Evolutionary conservation across 2,329 filamentous ascomycete species (phyloP), one percentile per base, ranked within the genome.

Genomic region (Cytospora paraplurivora): DNA sequence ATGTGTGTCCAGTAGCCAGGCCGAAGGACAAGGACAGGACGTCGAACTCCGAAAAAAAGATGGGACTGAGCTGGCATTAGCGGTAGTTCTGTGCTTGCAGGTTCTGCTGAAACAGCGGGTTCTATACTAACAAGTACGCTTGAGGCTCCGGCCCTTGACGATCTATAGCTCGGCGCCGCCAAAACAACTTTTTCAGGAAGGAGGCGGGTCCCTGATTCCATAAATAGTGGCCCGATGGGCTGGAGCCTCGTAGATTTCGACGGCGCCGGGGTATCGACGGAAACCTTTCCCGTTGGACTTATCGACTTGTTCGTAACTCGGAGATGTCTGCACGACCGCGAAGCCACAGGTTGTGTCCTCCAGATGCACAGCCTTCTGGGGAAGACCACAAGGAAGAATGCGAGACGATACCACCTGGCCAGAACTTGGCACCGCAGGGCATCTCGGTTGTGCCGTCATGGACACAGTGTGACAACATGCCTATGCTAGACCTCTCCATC

Each of bases 391-490:
- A 19, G 51, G 13, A n/a, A 37, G 32, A 19, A 61, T 61, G 51
- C 52, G 55, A 35, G 38, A 12, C 53, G 51, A 41, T 52, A 52
- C 52, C 27, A 27, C 27, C 27, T 27, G 33, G 35, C 58, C 51
- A 52, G 58, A 44, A 41, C 38, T 52, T 32, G 38, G 49, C 38
- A 35, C 58, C 27, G 27, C 58, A 49, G 58, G 47, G 38, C 51
- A 37, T 34, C 37, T 61, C 54, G 51, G 51, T 54, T 47, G 38
- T 53, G 51, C 27, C 32, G 41, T 34, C 51, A 61, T 55, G 50
- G 59, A 61, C 59, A 61, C 59, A 61, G 59, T 61, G 59, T 61
- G 51, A 34, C 32, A 61, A 61, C 37, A 54, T 47, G n/a, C 37
- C 55, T 51, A 55, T 61, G 58, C 59, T 21, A 15, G 37, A 38